Base-by-base conservation (phyloP, 1,139 yeast genomes). In the Candida sojae region DNA sequence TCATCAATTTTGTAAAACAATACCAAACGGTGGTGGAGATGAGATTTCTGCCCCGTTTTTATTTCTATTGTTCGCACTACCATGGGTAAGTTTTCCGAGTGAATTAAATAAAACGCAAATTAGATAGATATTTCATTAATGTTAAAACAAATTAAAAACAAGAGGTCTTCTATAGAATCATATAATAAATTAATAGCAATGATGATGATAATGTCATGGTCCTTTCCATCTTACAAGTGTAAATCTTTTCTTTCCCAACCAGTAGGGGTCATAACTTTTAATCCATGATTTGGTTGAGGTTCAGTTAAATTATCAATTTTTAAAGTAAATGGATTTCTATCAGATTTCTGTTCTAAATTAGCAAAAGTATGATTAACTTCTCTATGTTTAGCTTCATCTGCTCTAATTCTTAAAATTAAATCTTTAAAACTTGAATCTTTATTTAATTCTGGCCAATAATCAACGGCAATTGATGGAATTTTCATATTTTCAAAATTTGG, bases 331-430 rank as follows among this genome's bases (percentile, higher is more conserved):
- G 92, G 92, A 58, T 86, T 86, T 56, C 90, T 76, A 61, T 86
- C 90, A 1, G 43, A 48, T 48, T 71, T 74, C 51, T 69, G 75
- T 45, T 77, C 63, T 58, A 86, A 73, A 57, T 86, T 86, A 26
- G 90, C 92, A 59, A 86, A 77, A 0, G 91, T 85, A 62, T 85
- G 91, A 67, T 85, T 85, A 42, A 85, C 90, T 60, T 86, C 91
- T 61, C 91, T 75, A 61, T 85, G 91, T 62, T 85, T 85, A 41
- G 89, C 84, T 63, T 85, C 91, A 58, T 85, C 91, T 6, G 80
- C 80, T 54, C 80, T 66, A 34, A 85, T 73, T 57, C 82, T 79
- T 53, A 77, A 72, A 41, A 86, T 70, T 60, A 86, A 72, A 55
- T 86, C 91, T 52, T 74, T 74, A 65, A 86, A 79, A 4, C 82